Conservation (phyloP, 1,284 basidiomycete species). For the Ceratobasidium sp. region DNA sequence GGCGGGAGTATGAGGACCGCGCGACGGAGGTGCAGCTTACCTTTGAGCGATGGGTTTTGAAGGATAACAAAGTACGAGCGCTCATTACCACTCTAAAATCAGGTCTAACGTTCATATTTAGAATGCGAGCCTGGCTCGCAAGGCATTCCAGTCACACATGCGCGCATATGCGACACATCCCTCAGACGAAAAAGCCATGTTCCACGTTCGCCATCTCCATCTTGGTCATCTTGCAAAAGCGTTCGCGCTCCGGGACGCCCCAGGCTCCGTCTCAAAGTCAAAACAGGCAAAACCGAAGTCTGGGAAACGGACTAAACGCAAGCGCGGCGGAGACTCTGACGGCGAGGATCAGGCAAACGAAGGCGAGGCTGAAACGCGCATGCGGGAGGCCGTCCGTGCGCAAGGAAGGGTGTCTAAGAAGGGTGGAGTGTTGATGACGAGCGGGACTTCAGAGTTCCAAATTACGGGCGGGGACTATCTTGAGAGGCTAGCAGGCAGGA, state of each 20-base stretch:
- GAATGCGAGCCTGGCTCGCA: slow-evolving; percentile 82
- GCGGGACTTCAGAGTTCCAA: slow-evolving; percentile 82
- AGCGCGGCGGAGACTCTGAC: slow-evolving; percentile 43
- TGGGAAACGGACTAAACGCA: slow-evolving; percentile 27
- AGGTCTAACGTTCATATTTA: slow-evolving; percentile 52
- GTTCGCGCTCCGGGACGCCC: slow-evolving; percentile 94
- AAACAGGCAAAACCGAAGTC: slow-evolving; percentile 42
- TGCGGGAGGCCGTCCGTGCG: slow-evolving; percentile 86
- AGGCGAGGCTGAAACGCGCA: slow-evolving; percentile 78
- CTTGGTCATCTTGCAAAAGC: slow-evolving; percentile 97
- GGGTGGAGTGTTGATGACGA: slow-evolving; percentile 80
- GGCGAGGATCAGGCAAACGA: slow-evolving; percentile 61
- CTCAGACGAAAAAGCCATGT: slow-evolving; percentile 92
- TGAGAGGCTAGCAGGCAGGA: slow-evolving; percentile 65
- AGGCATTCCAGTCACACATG: slow-evolving; percentile 91
- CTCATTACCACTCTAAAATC: background rate
- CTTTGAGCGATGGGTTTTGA: slow-evolving; percentile 94
- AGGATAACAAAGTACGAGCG: slow-evolving; percentile 68
- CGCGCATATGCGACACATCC: slow-evolving; percentile 98
- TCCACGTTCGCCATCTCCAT: slow-evolving; percentile 93
- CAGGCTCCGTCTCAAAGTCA: slow-evolving; percentile 65
- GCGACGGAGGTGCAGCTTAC: slow-evolving; percentile 97
- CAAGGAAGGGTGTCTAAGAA: slow-evolving; percentile 86
- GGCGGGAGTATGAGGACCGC: slow-evolving; percentile 83
- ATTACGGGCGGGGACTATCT: slow-evolving; percentile 74